These are phyloP conservation scores for Thalassiosira mediterranea DNA, from an alignment of 352 stramenopile species.

Conservation along the genomic window DNA sequence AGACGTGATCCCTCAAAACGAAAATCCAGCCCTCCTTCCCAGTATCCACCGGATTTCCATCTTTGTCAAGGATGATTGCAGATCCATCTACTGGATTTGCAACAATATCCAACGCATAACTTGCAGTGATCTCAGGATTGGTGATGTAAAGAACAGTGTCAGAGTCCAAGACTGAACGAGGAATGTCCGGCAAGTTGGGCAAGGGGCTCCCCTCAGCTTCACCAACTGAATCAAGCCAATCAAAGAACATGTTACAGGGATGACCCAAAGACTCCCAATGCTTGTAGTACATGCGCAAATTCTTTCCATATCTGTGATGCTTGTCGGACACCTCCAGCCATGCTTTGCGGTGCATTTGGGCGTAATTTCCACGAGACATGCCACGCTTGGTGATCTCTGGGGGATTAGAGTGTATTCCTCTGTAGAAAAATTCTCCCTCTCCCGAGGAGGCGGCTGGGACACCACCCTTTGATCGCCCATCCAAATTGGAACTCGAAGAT, in stretches of 20 bases:
- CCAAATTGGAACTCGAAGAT: constrained; percentile 30
- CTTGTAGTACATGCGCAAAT: constrained; percentile 95
- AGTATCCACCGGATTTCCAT: constrained; percentile 85
- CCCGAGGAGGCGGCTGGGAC: too few relatives aligned
- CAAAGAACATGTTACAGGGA: constrained; percentile 78
- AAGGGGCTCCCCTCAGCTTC: constrained; percentile 58
- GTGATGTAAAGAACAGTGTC: constrained; percentile 95
- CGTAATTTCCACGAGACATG: constrained; percentile 75
- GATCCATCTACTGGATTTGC: constrained; percentile 44
- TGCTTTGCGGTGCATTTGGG: constrained; percentile 78
- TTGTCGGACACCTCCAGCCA: constrained; percentile 83
- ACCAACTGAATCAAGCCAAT: constrained; percentile 82
- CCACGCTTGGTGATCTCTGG: constrained; percentile 73
- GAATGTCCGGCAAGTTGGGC: constrained; percentile 88
- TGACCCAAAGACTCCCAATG: constrained; percentile 90
- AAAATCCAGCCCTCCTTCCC: constrained; percentile 96
- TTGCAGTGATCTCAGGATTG: constrained; percentile 87
- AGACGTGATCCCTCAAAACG: constrained; percentile 91
- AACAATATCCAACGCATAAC: constrained; percentile 87
- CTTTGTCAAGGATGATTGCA: constrained; percentile 36
- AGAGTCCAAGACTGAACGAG: constrained; percentile 91
- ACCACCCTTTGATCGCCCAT: constrained; percentile 12
- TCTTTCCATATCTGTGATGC: constrained; percentile 92
- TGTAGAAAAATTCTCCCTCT: too few relatives aligned
- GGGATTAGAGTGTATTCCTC: constrained; percentile 60